Base-by-base conservation (phyloP, 2,329 filamentous ascomycete species). In the Fusarium sp. region DNA sequence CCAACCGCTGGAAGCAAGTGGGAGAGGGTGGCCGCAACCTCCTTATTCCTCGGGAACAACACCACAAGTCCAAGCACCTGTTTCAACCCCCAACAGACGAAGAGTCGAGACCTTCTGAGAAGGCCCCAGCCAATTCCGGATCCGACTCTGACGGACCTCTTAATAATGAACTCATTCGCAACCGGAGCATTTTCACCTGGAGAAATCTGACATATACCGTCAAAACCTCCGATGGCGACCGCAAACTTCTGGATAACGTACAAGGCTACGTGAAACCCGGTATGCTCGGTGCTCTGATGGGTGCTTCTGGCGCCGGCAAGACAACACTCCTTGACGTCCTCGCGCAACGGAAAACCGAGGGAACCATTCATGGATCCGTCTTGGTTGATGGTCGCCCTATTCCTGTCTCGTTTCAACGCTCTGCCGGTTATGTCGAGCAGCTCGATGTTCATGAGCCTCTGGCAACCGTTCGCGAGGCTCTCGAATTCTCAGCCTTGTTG, bases 371-470 rank as follows among this genome's bases (percentile, higher is more conserved):
- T 2, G 94, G 94, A 48, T 90, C 94, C 66, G 95, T 96, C 90
- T 79, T 87, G 3, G 85, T 89, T 7, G 84, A 88, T 62, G 87
- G 86, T 4, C 86, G 85, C 31, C 89, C 87, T 27, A 89, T 92
- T 31, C 93, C 95, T 70, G 85, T 86, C 12, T 93, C 92, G 0
- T 96, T 97, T 85, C 93, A 96, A 78, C 89, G 94, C 60, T 95
- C 94, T 81, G 95, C 93, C 0, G 94, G 94, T 39, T 96, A 96
- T 71, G 94, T 94, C n/a, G 92, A 96, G 76, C 94, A 97, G 78
- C 93, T 96, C 76, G 94, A 97, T 86, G 84, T 97, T 4, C 94
- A 97, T 77, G 85, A 95, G 30, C 85, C 89, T 15, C 95, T 93
- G 0, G 89, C 90, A 0, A 97, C 94, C 0, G 93, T 97, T 27